Percentiles rank a stretch among this genome's conserved stretches.
Evolutionary conservation across 495 filamentous ascomycete species (phyloP).

Genomic region (Oidiodendron maius): DNA sequence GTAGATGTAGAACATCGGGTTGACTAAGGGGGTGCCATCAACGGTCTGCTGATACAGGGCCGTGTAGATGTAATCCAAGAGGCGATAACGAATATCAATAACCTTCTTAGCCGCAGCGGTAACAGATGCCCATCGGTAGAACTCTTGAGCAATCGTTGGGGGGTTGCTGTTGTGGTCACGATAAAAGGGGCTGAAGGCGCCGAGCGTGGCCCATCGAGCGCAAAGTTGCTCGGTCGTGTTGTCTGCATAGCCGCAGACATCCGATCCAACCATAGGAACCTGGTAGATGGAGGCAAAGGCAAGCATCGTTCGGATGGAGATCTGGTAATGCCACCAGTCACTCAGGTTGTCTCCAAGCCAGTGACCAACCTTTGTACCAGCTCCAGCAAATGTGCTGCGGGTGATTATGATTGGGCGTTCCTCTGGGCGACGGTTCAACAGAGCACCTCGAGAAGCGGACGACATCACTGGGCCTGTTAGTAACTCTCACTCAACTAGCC

Average conservation of each 20-base stretch:
- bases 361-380: constrained; percentile 71
- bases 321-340: constrained; percentile 64
- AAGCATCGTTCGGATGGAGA: constrained; percentile 62
- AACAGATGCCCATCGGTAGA: constrained; percentile 67
- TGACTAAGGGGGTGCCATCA: constrained; percentile 77
- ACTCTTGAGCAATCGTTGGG: constrained; percentile 57
- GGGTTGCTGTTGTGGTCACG: constrained; percentile 63
- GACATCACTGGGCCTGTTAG: constrained; percentile 63
- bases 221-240: constrained; percentile 76
- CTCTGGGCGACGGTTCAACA: constrained; percentile 61
- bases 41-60: constrained; percentile 81
- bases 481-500: too few relatives aligned
- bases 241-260: constrained; percentile 72
- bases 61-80: constrained; percentile 93
- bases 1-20: constrained; percentile 86
- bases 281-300: constrained; percentile 78
- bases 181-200: constrained; percentile 61
- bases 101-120: constrained; percentile 60
- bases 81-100: constrained; percentile 75
- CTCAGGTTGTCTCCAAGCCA: constrained; percentile 85
- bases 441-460: constrained; percentile 54
- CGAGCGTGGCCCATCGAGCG: constrained; percentile 54
- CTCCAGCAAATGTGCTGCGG: constrained; percentile 76
- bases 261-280: constrained; percentile 77
- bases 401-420: constrained; percentile 76